A percentile compares a stretch with the other conserved stretches of the same genome.
phyloP scores from a whole-genome alignment of 352 stramenopile species.

The Globisporangium lucens region DNA sequence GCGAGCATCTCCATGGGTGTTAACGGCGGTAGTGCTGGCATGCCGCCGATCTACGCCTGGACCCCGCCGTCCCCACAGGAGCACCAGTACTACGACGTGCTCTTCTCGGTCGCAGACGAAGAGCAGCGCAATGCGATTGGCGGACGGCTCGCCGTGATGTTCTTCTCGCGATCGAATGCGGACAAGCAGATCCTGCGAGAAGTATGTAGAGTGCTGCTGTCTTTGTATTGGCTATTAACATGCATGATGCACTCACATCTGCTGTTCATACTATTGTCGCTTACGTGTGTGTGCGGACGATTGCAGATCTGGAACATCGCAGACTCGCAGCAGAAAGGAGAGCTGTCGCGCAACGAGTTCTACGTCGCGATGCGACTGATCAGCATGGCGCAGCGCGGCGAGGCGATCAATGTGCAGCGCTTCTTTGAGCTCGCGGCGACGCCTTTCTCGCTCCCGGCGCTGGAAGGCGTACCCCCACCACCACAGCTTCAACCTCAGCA shows the following conservation, averaged over 20 bases:
- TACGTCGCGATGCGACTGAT: constrained; percentile 87
- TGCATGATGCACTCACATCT: neutral
- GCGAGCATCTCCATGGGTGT: constrained; percentile 15
- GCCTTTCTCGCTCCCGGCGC: constrained; percentile 51
- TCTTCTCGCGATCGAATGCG: constrained; percentile 91
- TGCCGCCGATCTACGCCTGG: constrained; percentile 44
- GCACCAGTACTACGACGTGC: constrained; percentile 86
- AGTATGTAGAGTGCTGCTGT: constrained; percentile 22
- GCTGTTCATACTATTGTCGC: neutral
- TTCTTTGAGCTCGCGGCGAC: constrained; percentile 62
- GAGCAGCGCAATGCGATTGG: constrained; percentile 79
- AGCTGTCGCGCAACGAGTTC: constrained; percentile 79
- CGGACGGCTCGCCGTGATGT: constrained; percentile 88
- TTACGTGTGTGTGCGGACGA: neutral
- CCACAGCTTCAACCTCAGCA: constrained; percentile 15
- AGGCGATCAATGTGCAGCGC: constrained; percentile 57
- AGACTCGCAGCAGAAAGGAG: constrained; percentile 61
- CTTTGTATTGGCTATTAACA: neutral
- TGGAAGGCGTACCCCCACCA: constrained; percentile 65
- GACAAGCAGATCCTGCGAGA: constrained; percentile 80
- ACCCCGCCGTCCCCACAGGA: constrained; percentile 55
- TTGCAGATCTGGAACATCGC: constrained; percentile 78
- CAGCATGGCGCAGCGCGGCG: constrained; percentile 76
- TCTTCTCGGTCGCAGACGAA: constrained; percentile 91
- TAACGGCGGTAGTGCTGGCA: constrained; percentile 1